Base-by-base conservation (phyloP, 2,329 filamentous ascomycete genomes). In the Epicoccum sorghinum region DNA sequence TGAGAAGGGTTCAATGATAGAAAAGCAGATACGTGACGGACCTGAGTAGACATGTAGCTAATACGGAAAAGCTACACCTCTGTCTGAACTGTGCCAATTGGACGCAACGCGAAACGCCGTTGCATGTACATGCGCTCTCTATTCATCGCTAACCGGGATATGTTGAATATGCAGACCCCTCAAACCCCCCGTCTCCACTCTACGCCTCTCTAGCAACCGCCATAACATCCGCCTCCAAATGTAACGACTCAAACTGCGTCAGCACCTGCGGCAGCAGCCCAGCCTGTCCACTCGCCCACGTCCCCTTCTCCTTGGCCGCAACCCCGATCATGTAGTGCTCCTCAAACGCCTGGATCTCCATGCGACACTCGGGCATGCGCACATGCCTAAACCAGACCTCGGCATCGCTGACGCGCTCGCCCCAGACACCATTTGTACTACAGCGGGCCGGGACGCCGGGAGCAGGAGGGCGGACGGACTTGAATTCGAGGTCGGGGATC, bases 401-500 rank as follows among this genome's bases (percentile, higher is more conserved):
- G 1, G 83, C 76, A 25, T 80, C 78, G 10, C 73, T 75, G 2
- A 79, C 68, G 24, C 75, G 72, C 55, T 78, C 79, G 8, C 78
- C 80, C 79, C 78, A 82, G 0, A 66, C 66, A 0, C 78, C 78
- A 56, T 75, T 33, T 23, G 75, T 78, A 29, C 72, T 75, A 60
- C 78, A 80, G 25, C 77, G 66, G 8, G 78, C 71, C 1, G 72
- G 71, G 0, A 70, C 73, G 2, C 77, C 79, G 0, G 77, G 67
- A 13, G 60, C 70, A 10, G 65, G 65, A 43, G 86, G 82, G 45
- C 79, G 77, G 47, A 90, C 88, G 43, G 80, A 77, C 53, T 80
- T 78, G 68, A 93, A 90, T 65, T 92, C 87, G 7, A 93, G 77
- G 44, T 89, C 83, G 45, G 78, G 78, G 43, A 93, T 79, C 90